A percentile compares a stretch with the other conserved stretches of the same genome.
These are phyloP conservation scores for Paramyrothecium sp. DNA, from an alignment of 2,329 filamentous ascomycete species.

Conservation along the genomic window DNA sequence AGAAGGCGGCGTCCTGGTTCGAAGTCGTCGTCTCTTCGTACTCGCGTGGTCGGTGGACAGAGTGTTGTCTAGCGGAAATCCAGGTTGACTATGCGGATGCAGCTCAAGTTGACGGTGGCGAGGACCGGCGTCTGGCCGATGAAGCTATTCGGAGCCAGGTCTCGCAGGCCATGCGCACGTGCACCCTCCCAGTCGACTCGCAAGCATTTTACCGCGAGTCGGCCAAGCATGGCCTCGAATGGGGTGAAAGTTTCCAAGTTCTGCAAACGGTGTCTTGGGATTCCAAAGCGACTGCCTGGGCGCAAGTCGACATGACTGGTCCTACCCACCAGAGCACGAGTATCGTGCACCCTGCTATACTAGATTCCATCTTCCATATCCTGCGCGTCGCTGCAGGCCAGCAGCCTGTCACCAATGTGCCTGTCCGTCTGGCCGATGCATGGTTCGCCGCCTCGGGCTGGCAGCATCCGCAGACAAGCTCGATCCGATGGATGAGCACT, in stretches of 20 bases:
- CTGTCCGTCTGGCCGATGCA: slow-evolving; percentile 22
- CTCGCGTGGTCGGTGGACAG: background rate
- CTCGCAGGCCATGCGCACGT: too few relatives aligned
- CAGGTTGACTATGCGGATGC: too few relatives aligned
- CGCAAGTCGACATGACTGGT: background rate
- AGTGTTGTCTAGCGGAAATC: too few relatives aligned
- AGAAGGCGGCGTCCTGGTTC: background rate
- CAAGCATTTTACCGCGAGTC: too few relatives aligned
- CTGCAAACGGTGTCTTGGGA: background rate
- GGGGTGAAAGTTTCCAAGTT: background rate
- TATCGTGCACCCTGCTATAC: slow-evolving; percentile 33
- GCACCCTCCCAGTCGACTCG: too few relatives aligned
- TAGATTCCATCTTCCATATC: slow-evolving; percentile 33
- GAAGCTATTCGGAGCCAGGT: too few relatives aligned
- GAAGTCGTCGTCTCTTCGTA: too few relatives aligned
- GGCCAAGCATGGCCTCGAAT: background rate
- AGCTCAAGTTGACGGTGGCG: too few relatives aligned
- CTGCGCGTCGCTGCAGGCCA: slow-evolving; percentile 17
- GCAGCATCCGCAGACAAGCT: slow-evolving; percentile 22
- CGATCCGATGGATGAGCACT: slow-evolving; percentile 18
- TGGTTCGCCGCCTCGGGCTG: slow-evolving; percentile 32
- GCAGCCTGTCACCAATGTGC: slow-evolving; percentile 20
- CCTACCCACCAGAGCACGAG: background rate
- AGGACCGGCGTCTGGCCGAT: too few relatives aligned
- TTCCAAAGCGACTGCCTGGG: background rate